Evolutionary conservation across 2,329 filamentous ascomycete genomes (phyloP).

Genomic region (Paecilomyces dactylethromorphus): DNA sequence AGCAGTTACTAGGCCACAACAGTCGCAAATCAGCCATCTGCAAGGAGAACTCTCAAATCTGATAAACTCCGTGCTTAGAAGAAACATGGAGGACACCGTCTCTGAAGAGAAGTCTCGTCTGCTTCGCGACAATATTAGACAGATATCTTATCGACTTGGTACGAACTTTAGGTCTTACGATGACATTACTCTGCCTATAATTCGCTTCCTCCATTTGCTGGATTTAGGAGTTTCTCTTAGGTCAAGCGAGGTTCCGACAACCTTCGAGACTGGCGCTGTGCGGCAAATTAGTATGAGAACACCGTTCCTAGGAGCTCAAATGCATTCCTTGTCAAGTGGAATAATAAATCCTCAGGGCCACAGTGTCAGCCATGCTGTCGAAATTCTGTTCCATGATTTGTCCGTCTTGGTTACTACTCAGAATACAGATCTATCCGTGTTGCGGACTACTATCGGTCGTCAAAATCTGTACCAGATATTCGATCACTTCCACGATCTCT

Average conservation of each 20-base stretch:
- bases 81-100: conserved; percentile 25
- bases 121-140: conserved; percentile 53
- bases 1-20: conserved; percentile 63
- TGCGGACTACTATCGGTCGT: conserved; percentile 38
- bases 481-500: conserved; percentile 68
- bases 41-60: conserved; percentile 80
- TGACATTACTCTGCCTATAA: conserved; percentile 71
- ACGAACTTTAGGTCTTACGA: conserved; percentile 71
- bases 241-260: conserved; percentile 13
- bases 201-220: conserved; percentile 73
- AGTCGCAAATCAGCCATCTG: conserved; percentile 62
- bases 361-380: conserved; percentile 20
- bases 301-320: conserved; percentile 30
- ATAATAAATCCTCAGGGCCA: conserved; percentile 1
- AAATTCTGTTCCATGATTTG: conserved; percentile 31
- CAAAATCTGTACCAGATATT: conserved; percentile 60
- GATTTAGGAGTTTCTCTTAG: conserved; percentile 66
- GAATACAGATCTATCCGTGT: conserved; percentile 26
- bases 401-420: conserved; percentile 27
- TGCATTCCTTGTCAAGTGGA: conserved; percentile 14
- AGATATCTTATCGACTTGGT: conserved; percentile 64
- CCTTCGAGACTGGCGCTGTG: conserved; percentile 14
- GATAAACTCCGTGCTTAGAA: conserved; percentile 55
- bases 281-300: conserved; percentile 27
- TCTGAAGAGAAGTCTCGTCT: conserved; percentile 29